phyloP scores from a whole-genome alignment of 2,329 filamentous ascomycete genomes.

The Plenodomus tracheiphilus region DNA sequence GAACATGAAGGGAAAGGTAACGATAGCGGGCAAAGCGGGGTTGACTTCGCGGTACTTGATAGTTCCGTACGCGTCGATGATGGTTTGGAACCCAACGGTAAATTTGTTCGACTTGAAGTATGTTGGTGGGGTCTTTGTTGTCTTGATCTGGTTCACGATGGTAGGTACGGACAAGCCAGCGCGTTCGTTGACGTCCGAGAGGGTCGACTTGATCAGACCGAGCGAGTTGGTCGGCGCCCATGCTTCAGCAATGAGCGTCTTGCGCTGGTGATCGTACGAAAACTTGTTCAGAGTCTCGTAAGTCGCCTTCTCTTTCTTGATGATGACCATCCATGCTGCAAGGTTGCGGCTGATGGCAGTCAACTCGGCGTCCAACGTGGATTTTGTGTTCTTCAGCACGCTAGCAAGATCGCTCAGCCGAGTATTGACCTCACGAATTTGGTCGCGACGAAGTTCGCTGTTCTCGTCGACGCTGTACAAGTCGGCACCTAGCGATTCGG shows the following conservation, averaged over 20 bases:
- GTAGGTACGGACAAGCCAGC: constrained; percentile 96
- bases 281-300: constrained; percentile 95
- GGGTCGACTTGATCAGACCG: constrained; percentile 83
- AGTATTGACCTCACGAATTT: constrained; percentile 96
- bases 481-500: constrained; percentile 92
- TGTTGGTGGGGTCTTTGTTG: constrained; percentile 95
- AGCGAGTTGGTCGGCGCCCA: constrained; percentile 96
- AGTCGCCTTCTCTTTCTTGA: constrained; percentile 97
- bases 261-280: constrained; percentile 92
- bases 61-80: constrained; percentile 97
- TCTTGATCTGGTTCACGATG: constrained; percentile 96
- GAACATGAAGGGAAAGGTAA: constrained; percentile 99
- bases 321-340: constrained; percentile 94
- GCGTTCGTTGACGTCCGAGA: constrained; percentile 95
- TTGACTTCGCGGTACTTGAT: constrained; percentile 98
- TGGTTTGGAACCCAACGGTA: constrained; percentile 96
- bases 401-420: constrained; percentile 88
- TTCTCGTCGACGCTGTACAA: constrained; percentile 98
- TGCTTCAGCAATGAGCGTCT: constrained; percentile 95
- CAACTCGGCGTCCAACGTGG: constrained; percentile 88
- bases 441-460: constrained; percentile 89
- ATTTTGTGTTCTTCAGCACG: constrained; percentile 92
- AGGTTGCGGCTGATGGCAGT: constrained; percentile 90
- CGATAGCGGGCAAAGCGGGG: constrained; percentile 89
- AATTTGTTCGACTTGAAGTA: constrained; percentile 99